Conservation (phyloP, 73 alveolate genomes). For the Halteria grandinella region DNA sequence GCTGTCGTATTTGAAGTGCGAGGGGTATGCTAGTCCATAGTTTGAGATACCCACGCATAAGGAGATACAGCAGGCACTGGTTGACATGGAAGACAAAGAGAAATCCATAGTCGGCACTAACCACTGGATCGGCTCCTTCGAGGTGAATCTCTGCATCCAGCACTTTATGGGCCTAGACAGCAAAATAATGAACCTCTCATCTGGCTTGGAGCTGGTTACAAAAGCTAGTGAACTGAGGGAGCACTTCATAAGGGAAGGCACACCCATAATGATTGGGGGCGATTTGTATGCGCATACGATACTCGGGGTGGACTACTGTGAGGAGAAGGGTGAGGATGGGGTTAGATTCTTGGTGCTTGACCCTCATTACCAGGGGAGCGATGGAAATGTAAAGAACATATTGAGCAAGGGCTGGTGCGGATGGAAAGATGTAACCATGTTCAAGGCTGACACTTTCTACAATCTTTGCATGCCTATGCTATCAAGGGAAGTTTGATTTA, state of each 20-base stretch:
- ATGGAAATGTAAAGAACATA: constrained; percentile 74
- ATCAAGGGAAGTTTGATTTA: constrained; percentile 43
- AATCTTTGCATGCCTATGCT: constrained; percentile 85
- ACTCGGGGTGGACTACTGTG: constrained; percentile 91
- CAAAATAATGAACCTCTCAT: constrained; percentile 80
- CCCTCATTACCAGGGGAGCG: constrained; percentile 95
- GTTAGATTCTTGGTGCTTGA: constrained; percentile 90
- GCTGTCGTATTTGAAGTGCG: constrained; percentile 79
- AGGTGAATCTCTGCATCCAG: constrained; percentile 72
- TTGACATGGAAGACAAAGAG: constrained; percentile 92
- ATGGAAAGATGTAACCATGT: constrained; percentile 92
- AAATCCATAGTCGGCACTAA: constrained; percentile 79
- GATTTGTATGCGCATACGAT: constrained; percentile 94
- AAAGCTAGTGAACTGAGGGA: constrained; percentile 84
- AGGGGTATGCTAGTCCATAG: constrained; percentile 55
- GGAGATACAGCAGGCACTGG: constrained; percentile 85
- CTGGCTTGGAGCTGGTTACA: constrained; percentile 68
- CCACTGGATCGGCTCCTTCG: constrained; percentile 96
- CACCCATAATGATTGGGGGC: constrained; percentile 98
- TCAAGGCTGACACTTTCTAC: constrained; percentile 87
- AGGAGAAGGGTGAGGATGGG: constrained; percentile 82
- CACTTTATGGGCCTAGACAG: constrained; percentile 74
- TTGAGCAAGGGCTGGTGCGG: constrained; percentile 90
- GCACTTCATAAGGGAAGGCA: constrained; percentile 87
- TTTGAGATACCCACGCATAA: constrained; percentile 75